Evolutionary conservation across 1,284 basidiomycete genomes (phyloP).

Genomic region (Rhizoctonia solani): DNA sequence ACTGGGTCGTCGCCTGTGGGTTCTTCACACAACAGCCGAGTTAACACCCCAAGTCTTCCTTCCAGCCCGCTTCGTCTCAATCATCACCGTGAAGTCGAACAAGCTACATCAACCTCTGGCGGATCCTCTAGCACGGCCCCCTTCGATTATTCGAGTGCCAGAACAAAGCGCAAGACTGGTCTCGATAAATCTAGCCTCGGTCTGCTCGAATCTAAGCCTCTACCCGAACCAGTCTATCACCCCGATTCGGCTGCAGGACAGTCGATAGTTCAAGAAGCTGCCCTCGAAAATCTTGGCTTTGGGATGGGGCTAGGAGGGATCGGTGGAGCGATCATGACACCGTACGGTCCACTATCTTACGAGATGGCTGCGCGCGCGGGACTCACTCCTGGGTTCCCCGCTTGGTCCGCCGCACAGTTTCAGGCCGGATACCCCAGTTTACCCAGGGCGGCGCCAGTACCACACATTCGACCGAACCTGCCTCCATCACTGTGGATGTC

Average conservation of each 20-base stretch:
- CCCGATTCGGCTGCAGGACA: constrained; percentile 27
- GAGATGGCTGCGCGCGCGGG: constrained; percentile 20
- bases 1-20: constrained; percentile 11
- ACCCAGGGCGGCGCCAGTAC: neutral
- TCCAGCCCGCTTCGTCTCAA: constrained; percentile 19
- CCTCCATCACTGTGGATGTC: constrained; percentile 84
- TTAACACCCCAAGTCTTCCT: constrained; percentile 20
- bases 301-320: constrained; percentile 1
- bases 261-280: constrained; percentile 22
- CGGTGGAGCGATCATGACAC: constrained; percentile 22
- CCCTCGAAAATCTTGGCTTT: constrained; percentile 21
- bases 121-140: constrained; percentile 7
- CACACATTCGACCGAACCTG: constrained; percentile 42
- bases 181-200: constrained; percentile 5
- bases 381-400: neutral
- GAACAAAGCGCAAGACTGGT: constrained; percentile 14
- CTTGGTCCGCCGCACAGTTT: constrained; percentile 9
- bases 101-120: constrained; percentile 5
- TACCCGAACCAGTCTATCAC: constrained; percentile 17
- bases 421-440: constrained; percentile 1
- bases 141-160: constrained; percentile 6
- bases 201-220: constrained; percentile 1
- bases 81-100: constrained; percentile 19
- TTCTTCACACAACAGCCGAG: constrained; percentile 25
- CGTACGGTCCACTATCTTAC: constrained; percentile 16